Evolutionary conservation across 2,329 filamentous ascomycete species (phyloP), one percentile per base, ranked within the genome.

Genomic region (Aspergillus fumigatus): DNA sequence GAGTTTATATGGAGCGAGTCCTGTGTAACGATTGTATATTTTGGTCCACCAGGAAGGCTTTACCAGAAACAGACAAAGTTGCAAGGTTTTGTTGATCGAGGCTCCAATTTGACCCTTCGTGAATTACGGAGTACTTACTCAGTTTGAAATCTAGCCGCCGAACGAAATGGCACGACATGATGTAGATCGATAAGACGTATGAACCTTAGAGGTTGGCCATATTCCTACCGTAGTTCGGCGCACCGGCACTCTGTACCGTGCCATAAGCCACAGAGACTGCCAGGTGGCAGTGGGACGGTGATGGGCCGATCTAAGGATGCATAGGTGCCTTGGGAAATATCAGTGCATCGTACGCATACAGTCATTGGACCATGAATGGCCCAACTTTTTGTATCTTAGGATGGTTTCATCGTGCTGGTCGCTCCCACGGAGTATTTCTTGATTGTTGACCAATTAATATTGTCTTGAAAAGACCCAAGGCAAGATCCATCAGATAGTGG

Each of bases 291-390:
- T 19, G 41, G 32, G 32, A 38, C 10, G 25, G 25, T 26, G 5
- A 26, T 26, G 50, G 52, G 10, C 35, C 26, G 52, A 41, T 26
- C 51, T 35, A 47, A 41, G 25, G 29, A 59, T 56, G 56, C 53
- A 58, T 50, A 52, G 23, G 52, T 57, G 52, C 50, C 52, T 41
- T 52, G 29, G 27, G 41, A 38, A 38, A 17, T 38, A 2, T 38
- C 32, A 7, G 3, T 38, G 32, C 32, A 38, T 17, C 17, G 7
- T 17, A 17, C 14, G 14, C 14, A 17, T 38, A 17, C 32, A 38
- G 32, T 3, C 5, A 17, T 17, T 7, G 5, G 32, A 7, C 7
- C 14, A 38, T 38, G 17, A 38, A 7, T 17, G 14, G 5, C 5
- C 5, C 14, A 6, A 17, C 14, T 38, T 38, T n/a, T 6, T 38